Base-by-base conservation (phyloP, 2,329 filamentous ascomycete genomes). In the Zalaria obscura region DNA sequence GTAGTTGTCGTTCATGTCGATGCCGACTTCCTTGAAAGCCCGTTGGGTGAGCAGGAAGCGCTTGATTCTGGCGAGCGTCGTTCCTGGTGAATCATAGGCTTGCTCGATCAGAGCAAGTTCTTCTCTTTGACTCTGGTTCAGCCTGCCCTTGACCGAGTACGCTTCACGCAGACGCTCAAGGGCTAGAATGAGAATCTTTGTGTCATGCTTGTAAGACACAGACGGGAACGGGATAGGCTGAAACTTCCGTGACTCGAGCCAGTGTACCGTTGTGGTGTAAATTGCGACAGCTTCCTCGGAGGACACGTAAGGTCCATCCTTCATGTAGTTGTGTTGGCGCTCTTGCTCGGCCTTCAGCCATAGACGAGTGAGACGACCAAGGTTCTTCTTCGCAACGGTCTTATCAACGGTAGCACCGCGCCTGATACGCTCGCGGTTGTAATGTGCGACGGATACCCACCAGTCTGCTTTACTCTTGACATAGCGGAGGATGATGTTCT, bases 1-100 rank as follows among this genome's bases (percentile, higher is more conserved):
- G 67, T 98, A 98, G 57, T 98, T 98, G 66, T 98, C 91, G 61
- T 98, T 98, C 91, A 98, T 98, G 58, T 98, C 91, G 51, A 98
- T 98, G 42, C 89, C 91, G 36, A 98, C 91, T 64, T 98, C 91
- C 66, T 98, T 98, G 74, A 98, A 98, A 1, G 93, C 91, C 60
- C 91, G 78, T 59, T 98, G 91, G 0, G 93, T 98, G 36, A 98
- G 76, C 47, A 98, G 69, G 70, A 96, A 96, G 38, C 91, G 83
- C 71, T 98, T 98, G 67, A 98, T 98, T 44, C 91, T 76, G 48
- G 94, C 89, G 44, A 98, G 63, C 0, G 91, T 96, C 1, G 91
- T 98, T 45, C 91, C 91, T 2, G 93, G 91, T 47, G 88, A 95
- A 58, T 98, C 91, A 52, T 98, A 98, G 3, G 91, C 93, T 63